Conservation (phyloP, 1,284 basidiomycete species). For the Pseudomicrostroma phylloplanum region DNA sequence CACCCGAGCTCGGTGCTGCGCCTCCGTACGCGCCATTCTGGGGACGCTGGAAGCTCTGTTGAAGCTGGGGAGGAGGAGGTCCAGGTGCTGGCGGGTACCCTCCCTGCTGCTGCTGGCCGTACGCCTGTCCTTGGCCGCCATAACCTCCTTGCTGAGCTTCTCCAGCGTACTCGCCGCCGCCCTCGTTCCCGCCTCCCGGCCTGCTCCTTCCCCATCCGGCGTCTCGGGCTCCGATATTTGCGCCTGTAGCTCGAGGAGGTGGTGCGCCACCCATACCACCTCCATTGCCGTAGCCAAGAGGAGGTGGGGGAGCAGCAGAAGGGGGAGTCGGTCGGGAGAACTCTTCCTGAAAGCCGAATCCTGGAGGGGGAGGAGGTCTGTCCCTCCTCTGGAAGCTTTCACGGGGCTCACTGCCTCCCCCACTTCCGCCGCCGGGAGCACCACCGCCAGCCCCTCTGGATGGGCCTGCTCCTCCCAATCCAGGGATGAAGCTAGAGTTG, state of each 20-base stretch:
- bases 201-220: not conserved
- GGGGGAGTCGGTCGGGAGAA: not conserved
- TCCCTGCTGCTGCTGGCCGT: not conserved
- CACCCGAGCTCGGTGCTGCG: not conserved
- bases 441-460: not conserved
- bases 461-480: slow-evolving; percentile 5
- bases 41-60: not conserved
- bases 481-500: slow-evolving; percentile 11
- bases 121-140: not conserved
- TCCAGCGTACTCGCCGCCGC: not conserved
- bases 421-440: not conserved
- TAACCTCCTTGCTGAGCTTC: not conserved
- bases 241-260: slow-evolving; percentile 1
- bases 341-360: not conserved
- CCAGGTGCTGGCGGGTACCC: not conserved
- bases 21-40: not conserved
- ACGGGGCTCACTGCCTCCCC: too few relatives aligned
- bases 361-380: not conserved
- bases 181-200: not conserved
- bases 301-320: not conserved
- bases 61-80: not conserved
- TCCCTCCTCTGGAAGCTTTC: too few relatives aligned
- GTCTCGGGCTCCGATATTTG: not conserved
- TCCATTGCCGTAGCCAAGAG: not conserved
- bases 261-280: too few relatives aligned